Base-by-base conservation (phyloP, 192 early-diverging fungal genomes). In the Entomortierella lignicola region DNA sequence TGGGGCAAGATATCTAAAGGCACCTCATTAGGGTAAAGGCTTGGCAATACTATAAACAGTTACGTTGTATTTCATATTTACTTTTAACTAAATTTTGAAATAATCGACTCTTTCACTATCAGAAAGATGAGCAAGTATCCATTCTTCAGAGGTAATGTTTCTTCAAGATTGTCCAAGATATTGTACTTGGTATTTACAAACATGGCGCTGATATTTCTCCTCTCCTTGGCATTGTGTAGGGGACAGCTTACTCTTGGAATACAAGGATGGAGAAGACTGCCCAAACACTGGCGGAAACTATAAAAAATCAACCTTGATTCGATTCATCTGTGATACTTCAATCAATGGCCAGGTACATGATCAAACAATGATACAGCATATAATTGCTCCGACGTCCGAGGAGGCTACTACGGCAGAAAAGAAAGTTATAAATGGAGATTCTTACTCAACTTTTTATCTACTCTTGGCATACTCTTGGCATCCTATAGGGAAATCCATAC, bases 1-100 rank as follows among this genome's bases (percentile, higher is more conserved):
- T 79, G 74, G 74, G 74, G 66, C 25, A 79, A 79, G 50, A 62
- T 23, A 50, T 53, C 39, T 54, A 79, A 79, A 44, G 74, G 74
- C n/a, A 60, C 29, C 11, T 79, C 74, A 60, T 65, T 69, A 60
- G 74, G 74, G 74, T 79, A 60, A 62, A 60, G 26, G 27, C 13
- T 37, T 37, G 34, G 20, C 12, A 3, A n/a, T n/a, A n/a, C n/a
- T n/a, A n/a, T n/a, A n/a, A n/a, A n/a, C n/a, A n/a, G n/a, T n/a
- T n/a, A n/a, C n/a, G n/a, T n/a, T n/a, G n/a, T n/a, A n/a, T n/a
- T 52, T 11, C 11, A 37, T 13, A 10, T 15, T 47, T 23, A 3
- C 39, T 29, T 48, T 5, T n/a, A n/a, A n/a, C n/a, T n/a, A n/a
- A n/a, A n/a, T n/a, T n/a, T n/a, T n/a, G n/a, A n/a, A n/a, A n/a